Base-by-base conservation (phyloP, 805 yeast species). In the Limtongia smithiae region DNA sequence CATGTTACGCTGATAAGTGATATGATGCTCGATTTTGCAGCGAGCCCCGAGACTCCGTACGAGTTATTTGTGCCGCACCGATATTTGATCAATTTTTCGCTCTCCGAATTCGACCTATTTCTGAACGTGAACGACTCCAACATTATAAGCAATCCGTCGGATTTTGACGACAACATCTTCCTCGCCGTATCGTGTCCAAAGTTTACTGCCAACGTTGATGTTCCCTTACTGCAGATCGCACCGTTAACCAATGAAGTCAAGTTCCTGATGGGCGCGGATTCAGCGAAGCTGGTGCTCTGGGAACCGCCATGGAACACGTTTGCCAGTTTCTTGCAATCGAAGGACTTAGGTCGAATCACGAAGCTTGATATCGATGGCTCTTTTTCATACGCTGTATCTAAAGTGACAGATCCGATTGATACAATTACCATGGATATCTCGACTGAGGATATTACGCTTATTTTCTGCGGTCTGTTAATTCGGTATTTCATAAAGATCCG, bases 231-330 rank as follows among this genome's bases (percentile, higher is more conserved):
- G 12, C 66, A 64, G 37, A 63, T 71, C 14, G 52, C 59, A 3
- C 60, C 66, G 8, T 54, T 62, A 3, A 42, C 47, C 17, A 62
- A 60, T n/a, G 42, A 51, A 1, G 54, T 66, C 24, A 41, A 47
- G 1, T 58, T 62, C 24, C 15, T 28, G 2, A 17, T 67, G 6
- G 20, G 37, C 9, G 60, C 95, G 0, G 0, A 68, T 68, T 41
- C 78, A 14, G 24, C 75, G 81, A 76, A 81, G 41, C 60, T 93
- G 40, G 69, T 77, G 0, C 64, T 90, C 2, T 83, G 81, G 49
- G 79, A 93, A 0, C 97, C 98, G 0, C 83, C 91, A 1, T 93
- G 97, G 96, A 94, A 88, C 62, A 90, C 97, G 0, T 70, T 81
- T 22, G 78, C 81, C 46, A 82, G 83, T 41, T 91, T 91, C 57